Base-by-base conservation (phyloP, 495 filamentous ascomycete species). In the Echria macrotheca region DNA sequence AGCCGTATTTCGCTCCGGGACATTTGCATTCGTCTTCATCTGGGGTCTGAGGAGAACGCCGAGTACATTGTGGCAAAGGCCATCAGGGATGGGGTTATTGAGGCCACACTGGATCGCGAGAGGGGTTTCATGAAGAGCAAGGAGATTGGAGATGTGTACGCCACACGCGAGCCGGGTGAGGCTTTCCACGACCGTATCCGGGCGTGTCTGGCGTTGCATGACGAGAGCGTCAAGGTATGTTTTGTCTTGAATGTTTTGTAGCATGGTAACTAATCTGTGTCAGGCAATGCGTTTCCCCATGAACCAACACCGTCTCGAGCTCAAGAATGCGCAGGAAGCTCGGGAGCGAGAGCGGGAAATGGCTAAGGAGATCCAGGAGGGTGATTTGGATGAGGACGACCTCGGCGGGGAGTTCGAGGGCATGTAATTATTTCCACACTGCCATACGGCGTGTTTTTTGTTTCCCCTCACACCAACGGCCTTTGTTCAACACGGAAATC, bases 41-140 rank as follows among this genome's bases (percentile, higher is more conserved):
- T 98, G n/a, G 86, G 89, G 47, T 89, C 83, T 54, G 93, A 98
- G 64, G 90, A 98, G 73, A 91, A 85, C 42, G 93, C 93, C 15
- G 93, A 98, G 69, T 98, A 98, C 68, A 97, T 98, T 66, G 94
- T 97, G 24, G 93, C 93, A 36, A 98, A 98, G 74, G 94, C 93
- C 25, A 97, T 98, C 53, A 82, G 93, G 18, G 93, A 98, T 62
- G 94, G 93, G 54, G 93, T 98, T 19, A 98, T 98, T 43, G 93
- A 98, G 75, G 93, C 94, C 21, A 86, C 85, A 4, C 71, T 98
- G 55, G 91, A 97, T 62, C 86, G 95, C 53, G 89, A 96, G 75
- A 81, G 85, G 47, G 93, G 91, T 1, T 96, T 86, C 73, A 96
- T 98, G 89, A 93, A 96, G 81, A 96, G 89, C 65, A 96, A 94